Evolutionary conservation across 176 grass and related monocot species (phyloP).

Genomic region (Phragmites australis): DNA sequence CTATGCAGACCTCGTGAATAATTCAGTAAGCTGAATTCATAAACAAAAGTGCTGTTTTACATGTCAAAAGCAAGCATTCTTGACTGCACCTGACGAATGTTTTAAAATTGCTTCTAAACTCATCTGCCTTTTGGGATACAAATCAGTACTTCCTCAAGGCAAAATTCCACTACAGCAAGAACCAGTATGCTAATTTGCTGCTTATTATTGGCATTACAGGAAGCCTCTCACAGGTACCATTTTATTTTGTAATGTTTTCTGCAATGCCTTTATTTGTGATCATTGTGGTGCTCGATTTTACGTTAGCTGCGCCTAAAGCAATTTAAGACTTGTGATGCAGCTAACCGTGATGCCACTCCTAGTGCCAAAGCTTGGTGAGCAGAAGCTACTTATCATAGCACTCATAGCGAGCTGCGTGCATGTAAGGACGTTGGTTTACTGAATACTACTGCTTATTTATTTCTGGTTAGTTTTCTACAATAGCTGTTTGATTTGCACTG

Average conservation of each 20-base stretch:
- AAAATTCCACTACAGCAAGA: conserved; percentile 82
- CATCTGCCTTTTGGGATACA: background rate
- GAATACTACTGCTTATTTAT: conserved; percentile 18
- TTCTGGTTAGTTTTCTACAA: background rate
- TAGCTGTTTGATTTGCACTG: conserved; percentile 19
- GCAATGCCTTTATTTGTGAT: background rate
- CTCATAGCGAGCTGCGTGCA: conserved; percentile 59
- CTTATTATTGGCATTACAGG: conserved; percentile 64
- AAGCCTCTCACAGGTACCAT: conserved; percentile 75
- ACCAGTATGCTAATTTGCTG: conserved; percentile 85
- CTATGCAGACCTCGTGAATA: background rate
- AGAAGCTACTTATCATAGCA: conserved; percentile 73
- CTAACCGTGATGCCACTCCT: conserved; percentile 77
- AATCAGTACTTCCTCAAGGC: conserved; percentile 94
- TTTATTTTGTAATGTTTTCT: background rate
- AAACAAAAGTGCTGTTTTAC: background rate
- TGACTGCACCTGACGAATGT: background rate
- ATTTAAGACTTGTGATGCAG: conserved; percentile 47
- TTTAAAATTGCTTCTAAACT: background rate
- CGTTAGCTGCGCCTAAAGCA: background rate
- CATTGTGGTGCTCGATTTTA: background rate
- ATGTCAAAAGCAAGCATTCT: background rate
- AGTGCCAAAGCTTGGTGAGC: conserved; percentile 67
- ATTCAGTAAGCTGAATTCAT: background rate
- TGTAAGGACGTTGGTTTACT: conserved; percentile 47